These are phyloP conservation scores for Mycena vulgaris DNA, from an alignment of 768 basidiomycete species.

Conservation along the genomic window DNA sequence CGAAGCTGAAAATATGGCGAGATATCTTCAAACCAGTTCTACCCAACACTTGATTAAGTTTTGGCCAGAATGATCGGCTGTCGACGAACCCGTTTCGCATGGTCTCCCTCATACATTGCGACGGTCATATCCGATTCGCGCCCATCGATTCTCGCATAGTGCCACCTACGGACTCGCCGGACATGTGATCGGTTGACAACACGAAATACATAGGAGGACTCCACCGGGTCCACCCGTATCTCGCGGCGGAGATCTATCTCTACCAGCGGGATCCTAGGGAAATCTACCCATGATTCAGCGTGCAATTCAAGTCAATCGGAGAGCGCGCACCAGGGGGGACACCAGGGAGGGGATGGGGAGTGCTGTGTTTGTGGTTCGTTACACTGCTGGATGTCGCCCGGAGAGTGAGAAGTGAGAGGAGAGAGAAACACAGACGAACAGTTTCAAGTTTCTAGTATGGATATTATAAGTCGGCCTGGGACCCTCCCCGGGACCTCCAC, in stretches of 20 bases:
- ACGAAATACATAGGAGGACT: background rate
- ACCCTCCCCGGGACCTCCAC: too few relatives aligned
- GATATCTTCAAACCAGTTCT: background rate
- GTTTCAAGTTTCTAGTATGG: too few relatives aligned
- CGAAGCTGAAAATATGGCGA: background rate
- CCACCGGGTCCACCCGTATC: constrained; percentile 1
- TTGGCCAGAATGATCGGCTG: background rate
- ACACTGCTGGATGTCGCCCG: too few relatives aligned
- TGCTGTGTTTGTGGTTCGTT: too few relatives aligned
- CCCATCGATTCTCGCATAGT: background rate
- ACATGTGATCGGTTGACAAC: background rate
- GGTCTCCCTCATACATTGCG: background rate
- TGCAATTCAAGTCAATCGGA: too few relatives aligned
- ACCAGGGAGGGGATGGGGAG: too few relatives aligned
- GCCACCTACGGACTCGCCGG: background rate
- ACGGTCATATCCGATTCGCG: background rate
- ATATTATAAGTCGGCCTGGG: too few relatives aligned
- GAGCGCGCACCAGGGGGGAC: too few relatives aligned
- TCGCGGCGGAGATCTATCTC: background rate
- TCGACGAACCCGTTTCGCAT: background rate
- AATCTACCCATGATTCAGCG: background rate
- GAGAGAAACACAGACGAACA: too few relatives aligned
- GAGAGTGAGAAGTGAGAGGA: too few relatives aligned
- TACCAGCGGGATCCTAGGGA: background rate
- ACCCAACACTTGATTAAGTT: background rate